Base-by-base conservation (phyloP, 208 protist species). In the Trypanosoma caninum region DNA sequence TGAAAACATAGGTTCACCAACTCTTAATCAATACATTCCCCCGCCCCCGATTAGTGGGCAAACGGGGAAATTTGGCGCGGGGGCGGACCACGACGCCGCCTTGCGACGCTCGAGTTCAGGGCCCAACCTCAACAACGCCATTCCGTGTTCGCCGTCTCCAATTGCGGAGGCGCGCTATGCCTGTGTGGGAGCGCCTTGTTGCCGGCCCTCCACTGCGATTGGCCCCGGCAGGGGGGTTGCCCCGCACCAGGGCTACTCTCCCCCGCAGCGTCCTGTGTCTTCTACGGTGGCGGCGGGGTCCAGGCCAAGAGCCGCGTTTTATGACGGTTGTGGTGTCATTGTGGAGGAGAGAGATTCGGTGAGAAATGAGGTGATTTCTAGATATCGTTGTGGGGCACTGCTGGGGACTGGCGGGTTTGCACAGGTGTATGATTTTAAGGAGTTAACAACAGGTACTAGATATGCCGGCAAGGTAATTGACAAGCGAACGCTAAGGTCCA, bases 391-490 rank as follows among this genome's bases (percentile, higher is more conserved):
- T 65, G 75, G 74, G 0, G 31, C 47, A n/a, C 62, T 75, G 11
- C 78, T 96, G 10, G 89, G 89, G 9, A 65, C 55, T 3, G 89
- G 89, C 10, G 84, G 73, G 7, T 93, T 87, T 60, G 74, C 72
- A 0, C 65, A 80, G 38, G 79, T 87, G 28, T 86, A 75, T 59
- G 73, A 86, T 30, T 76, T 84, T 35, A 69, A 59, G 28, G 71
- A 93, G 22, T 45, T 75, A 7, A 28, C 23, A 14, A 81, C 74
- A 11, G 41, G 59, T 0, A 44, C 31, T 18, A 20, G 42, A n/a
- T 89, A 80, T 54, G 86, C 86, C 0, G 69, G 70, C 41, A 93
- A 93, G 64, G 72, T 93, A 20, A 76, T 95, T 18, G 78, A 94
- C 34, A 74, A 73, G 42, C 27, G 18, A 55, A 74, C 64, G 20